Evolutionary conservation across 2,329 filamentous ascomycete species (phyloP), one percentile per base, ranked within the genome.

Genomic region (Cladosporium colombiae): DNA sequence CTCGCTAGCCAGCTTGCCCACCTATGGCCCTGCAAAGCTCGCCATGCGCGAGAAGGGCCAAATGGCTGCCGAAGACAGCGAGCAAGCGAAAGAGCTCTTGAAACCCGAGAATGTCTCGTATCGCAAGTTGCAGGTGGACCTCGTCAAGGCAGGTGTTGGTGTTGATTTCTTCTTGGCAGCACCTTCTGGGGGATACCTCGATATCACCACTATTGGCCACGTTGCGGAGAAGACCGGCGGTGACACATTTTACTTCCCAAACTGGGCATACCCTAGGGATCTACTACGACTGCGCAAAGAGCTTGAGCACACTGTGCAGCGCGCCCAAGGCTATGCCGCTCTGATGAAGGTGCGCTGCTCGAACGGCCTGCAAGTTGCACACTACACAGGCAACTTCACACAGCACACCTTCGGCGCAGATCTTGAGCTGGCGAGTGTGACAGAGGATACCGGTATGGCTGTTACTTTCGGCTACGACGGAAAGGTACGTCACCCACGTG

Each of bases 311-410:
- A 88, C 91, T 0, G 88, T 97, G 33, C 93, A 89, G 2, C 86
- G 95, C 68, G 93, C 97, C 77, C 97, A 94, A 56, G 95, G 95
- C 25, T 98, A 92, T 81, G 94, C 97, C 79, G 93, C 93, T 23
- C 82, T 99, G 72, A 96, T 99, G 92, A 99, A 99, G 83, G 94
- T 99, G 66, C 90, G 95, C 68, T 99, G 95, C 81, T 97, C 93
- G 21, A 99, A 97, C 73, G 95, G 95, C 21, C 83, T 99, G 62
- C 95, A 99, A 76, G 90, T 99, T 18, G 88, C 92, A 18, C 87
- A 88, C n/a, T 99, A 99, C 75, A 92, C 97, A 74, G 95, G 95
- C 71, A 97, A 96, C 80, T 99, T 98, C 76, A 86, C 96, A 60
- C 95, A 99, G 75, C 93, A 97, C 79, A 95, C 91, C 0, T 96